Base-by-base conservation (phyloP, 1,284 basidiomycete species). In the Cryptococcus sp. region DNA sequence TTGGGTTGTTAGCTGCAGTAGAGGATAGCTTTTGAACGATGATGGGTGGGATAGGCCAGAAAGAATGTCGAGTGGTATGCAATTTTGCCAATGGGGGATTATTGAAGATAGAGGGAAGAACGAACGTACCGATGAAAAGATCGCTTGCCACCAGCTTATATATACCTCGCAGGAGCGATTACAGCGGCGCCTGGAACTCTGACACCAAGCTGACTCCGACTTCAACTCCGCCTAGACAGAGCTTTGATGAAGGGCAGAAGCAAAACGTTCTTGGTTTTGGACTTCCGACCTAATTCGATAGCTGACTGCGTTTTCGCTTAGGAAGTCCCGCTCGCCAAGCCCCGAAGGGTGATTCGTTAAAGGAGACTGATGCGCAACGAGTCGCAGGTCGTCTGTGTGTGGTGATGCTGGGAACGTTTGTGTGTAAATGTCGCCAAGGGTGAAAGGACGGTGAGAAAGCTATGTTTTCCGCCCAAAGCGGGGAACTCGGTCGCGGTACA, bases 131-230 rank as follows among this genome's bases (percentile, higher is more conserved):
- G 19, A 50, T 39, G 38, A 20, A 23, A 45, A 46, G 48, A 23
- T 20, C 15, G 53, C 13, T 40, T 53, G 19, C 39, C 35, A 39
- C 31, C 38, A 35, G 23, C 17, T 39, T 39, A 39, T 39, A 39
- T 39, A 41, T 51, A 51, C 42, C 40, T 19, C 38, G 13, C 35
- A 27, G 19, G n/a, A 38, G 17, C 31, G 11, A 41, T 51, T 20
- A 35, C 8, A 48, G 53, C 53, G 53, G 53, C 35, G 25, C 53
- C 48, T 39, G 7, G 47, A 54, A 54, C 53, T 48, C 46, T 54
- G 45, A 50, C 19, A 35, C 31, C 31, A 35, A 13, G 31, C 31
- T 35, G 31, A 35, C 31, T 45, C 42, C 42, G 42, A 45, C 42
- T n/a, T 13, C n/a, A 8, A 45, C 42, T 45, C 42, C 42, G 42